Evolutionary conservation across 371 early-diverging fungal genomes (phyloP).

Genomic region (Mortierella sp.): DNA sequence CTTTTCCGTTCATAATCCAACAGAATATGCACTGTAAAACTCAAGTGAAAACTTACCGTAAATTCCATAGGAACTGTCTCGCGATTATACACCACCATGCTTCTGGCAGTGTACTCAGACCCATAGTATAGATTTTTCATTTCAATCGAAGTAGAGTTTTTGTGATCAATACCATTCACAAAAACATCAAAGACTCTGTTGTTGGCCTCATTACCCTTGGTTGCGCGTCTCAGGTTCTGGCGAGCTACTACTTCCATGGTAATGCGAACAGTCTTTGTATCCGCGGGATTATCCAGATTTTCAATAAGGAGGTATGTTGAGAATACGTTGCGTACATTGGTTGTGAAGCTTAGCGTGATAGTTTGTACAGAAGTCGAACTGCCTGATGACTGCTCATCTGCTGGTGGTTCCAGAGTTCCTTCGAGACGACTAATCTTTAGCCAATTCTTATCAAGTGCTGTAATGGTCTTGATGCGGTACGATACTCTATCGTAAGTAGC

Average conservation of each 20-base stretch:
- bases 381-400: conserved; percentile 27
- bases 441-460: conserved; percentile 68
- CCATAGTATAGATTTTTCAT: conserved; percentile 76
- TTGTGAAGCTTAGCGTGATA: conserved; percentile 66
- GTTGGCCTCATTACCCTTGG: conserved; percentile 45
- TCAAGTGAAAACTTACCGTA: conserved; percentile 47
- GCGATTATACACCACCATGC: conserved; percentile 75
- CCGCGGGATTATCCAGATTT: conserved; percentile 75
- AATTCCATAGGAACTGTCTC: conserved; percentile 79
- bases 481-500: conserved; percentile 61
- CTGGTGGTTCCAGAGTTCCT: conserved; percentile 68
- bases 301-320: conserved; percentile 76
- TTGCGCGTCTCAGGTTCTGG: conserved; percentile 66
- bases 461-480: conserved; percentile 68
- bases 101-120: conserved; percentile 72
- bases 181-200: conserved; percentile 77
- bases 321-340: conserved; percentile 68
- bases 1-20: too few species aligned
- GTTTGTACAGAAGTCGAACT: conserved; percentile 57
- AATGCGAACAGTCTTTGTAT: conserved; percentile 74
- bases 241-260: conserved; percentile 78
- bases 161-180: conserved; percentile 67
- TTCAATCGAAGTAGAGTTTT: conserved; percentile 62
- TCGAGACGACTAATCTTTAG: conserved; percentile 71
- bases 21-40: too few species aligned